Evolutionary conservation across 805 yeast species (phyloP), one percentile per base, ranked within the genome.

Genomic region (Clavispora santaluciae): DNA sequence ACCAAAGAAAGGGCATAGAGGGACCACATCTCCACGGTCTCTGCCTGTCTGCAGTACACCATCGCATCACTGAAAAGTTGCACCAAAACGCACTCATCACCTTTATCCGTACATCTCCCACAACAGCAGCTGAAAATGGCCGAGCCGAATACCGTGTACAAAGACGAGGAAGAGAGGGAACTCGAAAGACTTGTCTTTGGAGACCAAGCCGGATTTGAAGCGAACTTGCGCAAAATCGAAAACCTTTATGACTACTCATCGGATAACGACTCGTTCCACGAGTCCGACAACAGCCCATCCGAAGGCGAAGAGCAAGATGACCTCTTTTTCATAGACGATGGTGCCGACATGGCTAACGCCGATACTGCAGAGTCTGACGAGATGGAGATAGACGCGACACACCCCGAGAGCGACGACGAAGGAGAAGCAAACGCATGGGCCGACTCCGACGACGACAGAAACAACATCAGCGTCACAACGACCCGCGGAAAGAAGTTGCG

Each of bases 161-260:
- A 93, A 51, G 95, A 86, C 59, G 83, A 77, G 38, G 96, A 88
- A 59, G 99, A 93, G 61, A 52, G 81, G 33, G 75, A 67, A 41
- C 73, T 93, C 38, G 95, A 90, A 48, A 85, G 78, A 59, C 71
- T 87, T 11, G 95, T 93, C 4, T 90, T 93, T 64, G 98, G 99
- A 12, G 98, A 93, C 58, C 52, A 73, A 3, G 84, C 79, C 41
- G 84, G 91, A 22, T 83, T 85, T 64, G 86, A 81, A 53, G 56
- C 61, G 23, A 83, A 81, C 44, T 68, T 87, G 55, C 79, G 73
- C 41, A 73, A 75, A 43, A 65, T 80, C 38, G 87, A 82, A 49
- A 73, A 81, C 46, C 65, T 81, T 29, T 76, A 68, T 51, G 73
- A 71, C 26, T 66, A 66, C 46, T 66, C 70, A 7, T 65, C 68